Conservation (phyloP, 2,329 filamentous ascomycete genomes). For the Alternaria panax region DNA sequence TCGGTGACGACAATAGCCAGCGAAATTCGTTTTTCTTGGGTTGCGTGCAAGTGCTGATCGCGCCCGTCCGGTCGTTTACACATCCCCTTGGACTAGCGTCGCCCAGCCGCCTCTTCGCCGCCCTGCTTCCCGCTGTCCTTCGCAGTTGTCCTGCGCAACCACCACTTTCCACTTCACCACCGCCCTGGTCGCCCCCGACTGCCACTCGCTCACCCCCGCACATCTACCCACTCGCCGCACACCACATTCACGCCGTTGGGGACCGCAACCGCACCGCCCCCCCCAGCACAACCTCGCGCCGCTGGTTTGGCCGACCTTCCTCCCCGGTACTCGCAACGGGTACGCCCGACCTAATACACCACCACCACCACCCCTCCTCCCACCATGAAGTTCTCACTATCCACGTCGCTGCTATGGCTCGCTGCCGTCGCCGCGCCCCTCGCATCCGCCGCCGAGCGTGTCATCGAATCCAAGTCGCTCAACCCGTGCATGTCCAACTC, state of each 20-base stretch:
- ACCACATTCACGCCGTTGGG: conserved; percentile 5
- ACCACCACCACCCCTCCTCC: conserved; percentile 10
- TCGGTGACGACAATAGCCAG: conserved; percentile 29
- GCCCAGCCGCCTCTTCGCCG: conserved; percentile 36
- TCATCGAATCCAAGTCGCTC: conserved; percentile 80
- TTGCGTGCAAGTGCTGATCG: conserved; percentile 40
- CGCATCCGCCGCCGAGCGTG: conserved; percentile 64
- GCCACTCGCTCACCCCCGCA: conserved; percentile 37
- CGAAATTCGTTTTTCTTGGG: conserved; percentile 16
- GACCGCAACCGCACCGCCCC: conserved; percentile 11
- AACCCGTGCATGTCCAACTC: conserved; percentile 85
- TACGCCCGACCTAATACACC: conserved; percentile 28
- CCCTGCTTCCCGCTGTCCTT: conserved; percentile 43
- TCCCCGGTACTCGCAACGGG: conserved; percentile 40
- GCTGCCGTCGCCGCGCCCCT: conserved; percentile 53
- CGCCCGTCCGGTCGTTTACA: conserved; percentile 41
- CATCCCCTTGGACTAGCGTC: conserved; percentile 26
- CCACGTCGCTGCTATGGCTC: conserved; percentile 45
- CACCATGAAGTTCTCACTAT: conserved; percentile 47
- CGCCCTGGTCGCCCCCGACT: conserved; percentile 26
- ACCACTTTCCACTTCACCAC: conserved; percentile 28
- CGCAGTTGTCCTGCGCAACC: conserved; percentile 34
- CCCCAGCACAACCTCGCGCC: conserved; percentile 26
- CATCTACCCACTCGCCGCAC: conserved; percentile 13
- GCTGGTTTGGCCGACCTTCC: conserved; percentile 46